Percentiles rank a stretch among this genome's conserved stretches.
phyloP scores from a whole-genome alignment of 306 rosid species.

The Luffa acutangula region DNA sequence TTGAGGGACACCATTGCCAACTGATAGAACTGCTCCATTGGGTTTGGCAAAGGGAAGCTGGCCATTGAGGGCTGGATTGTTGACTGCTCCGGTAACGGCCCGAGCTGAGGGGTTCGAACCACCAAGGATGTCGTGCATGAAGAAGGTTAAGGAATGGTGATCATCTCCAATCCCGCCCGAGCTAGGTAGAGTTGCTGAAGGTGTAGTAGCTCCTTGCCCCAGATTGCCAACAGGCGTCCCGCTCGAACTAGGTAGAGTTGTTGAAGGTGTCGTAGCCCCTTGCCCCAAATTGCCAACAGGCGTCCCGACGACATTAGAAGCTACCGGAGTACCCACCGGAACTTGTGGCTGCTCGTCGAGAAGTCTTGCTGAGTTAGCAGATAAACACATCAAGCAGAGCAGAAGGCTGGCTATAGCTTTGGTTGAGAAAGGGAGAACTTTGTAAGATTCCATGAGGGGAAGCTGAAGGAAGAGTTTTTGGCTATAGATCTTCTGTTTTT shows the following conservation, averaged over 20 bases:
- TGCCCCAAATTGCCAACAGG: background rate
- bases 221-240: background rate
- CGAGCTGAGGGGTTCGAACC: slow-evolving; percentile 70
- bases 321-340: background rate
- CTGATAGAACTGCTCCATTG: slow-evolving; percentile 59
- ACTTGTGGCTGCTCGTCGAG: background rate
- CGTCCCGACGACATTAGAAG: background rate
- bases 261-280: background rate
- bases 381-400: background rate
- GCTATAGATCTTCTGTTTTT: background rate
- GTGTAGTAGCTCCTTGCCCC: background rate
- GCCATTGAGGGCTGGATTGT: slow-evolving; percentile 64
- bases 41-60: slow-evolving; percentile 87
- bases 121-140: slow-evolving; percentile 72
- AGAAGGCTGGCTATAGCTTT: background rate
- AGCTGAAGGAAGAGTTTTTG: background rate
- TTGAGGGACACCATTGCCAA: slow-evolving; percentile 49
- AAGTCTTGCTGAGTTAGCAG: background rate
- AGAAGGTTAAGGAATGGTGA: slow-evolving; percentile 35
- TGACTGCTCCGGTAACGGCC: slow-evolving; percentile 62
- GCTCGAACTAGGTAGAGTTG: background rate
- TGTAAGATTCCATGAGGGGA: slow-evolving; percentile 7
- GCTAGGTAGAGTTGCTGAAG: slow-evolving; percentile 1
- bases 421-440: background rate
- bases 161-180: background rate